Conservation (phyloP, 495 filamentous ascomycete genomes). For the Talaromyces borbonicus region DNA sequence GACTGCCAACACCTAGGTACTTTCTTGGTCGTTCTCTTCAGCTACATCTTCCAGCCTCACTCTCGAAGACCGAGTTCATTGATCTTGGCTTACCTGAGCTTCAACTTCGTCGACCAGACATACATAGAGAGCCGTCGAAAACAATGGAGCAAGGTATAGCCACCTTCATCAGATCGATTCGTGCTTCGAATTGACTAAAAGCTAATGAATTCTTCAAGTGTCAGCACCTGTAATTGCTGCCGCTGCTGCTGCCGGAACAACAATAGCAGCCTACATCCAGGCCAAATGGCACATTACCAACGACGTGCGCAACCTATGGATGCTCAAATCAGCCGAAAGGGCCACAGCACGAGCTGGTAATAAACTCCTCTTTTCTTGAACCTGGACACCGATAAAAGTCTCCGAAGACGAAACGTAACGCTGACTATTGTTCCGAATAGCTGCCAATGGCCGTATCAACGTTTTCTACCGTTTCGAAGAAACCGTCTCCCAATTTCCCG, state of each 20-base stretch:
- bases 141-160: no score
- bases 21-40: no score
- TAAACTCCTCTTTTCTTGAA: conserved; percentile 3
- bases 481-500: conserved; percentile 36
- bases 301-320: conserved; percentile 38
- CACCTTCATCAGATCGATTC: background rate
- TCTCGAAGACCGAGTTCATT: no score
- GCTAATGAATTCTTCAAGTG: background rate
- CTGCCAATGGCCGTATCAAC: conserved; percentile 40
- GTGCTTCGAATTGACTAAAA: no score
- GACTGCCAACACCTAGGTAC: no score
- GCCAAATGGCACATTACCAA: conserved; percentile 58
- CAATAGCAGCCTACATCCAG: conserved; percentile 53
- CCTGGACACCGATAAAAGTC: no score
- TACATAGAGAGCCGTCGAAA: no score
- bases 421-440: conserved; percentile 20
- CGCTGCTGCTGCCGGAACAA: conserved; percentile 31
- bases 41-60: no score
- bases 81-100: no score
- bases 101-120: no score
- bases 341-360: conserved; percentile 26
- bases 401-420: no score
- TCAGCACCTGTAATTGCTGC: conserved; percentile 24
- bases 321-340: conserved; percentile 23
- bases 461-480: conserved; percentile 57